Evolutionary conservation across 495 filamentous ascomycete species (phyloP).

Genomic region (Aspergillus incahuasiensis): DNA sequence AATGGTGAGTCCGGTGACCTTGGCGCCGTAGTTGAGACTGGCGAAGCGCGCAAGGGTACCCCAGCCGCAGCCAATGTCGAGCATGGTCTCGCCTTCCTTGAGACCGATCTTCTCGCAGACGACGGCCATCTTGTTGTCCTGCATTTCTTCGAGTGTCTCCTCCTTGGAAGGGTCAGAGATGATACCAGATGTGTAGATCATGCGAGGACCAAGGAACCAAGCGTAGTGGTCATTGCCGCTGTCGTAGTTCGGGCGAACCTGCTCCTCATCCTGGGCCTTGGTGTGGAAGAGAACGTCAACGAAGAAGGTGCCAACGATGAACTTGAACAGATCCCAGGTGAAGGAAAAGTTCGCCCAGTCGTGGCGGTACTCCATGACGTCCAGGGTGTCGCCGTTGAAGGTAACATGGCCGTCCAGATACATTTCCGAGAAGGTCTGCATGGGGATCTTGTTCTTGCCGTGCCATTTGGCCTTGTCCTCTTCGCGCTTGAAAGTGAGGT

Average conservation of each 20-base stretch:
- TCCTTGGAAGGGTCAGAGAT: conserved; percentile 62
- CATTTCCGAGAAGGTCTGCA: conserved; percentile 63
- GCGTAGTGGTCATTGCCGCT: conserved; percentile 71
- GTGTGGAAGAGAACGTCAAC: conserved; percentile 66
- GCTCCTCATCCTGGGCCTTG: conserved; percentile 67
- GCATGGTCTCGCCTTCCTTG: conserved; percentile 55
- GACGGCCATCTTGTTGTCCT: conserved; percentile 66
- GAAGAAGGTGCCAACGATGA: conserved; percentile 63
- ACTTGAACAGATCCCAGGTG: conserved; percentile 59
- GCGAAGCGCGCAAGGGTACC: conserved; percentile 65
- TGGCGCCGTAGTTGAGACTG: conserved; percentile 56
- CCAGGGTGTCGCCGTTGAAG: conserved; percentile 59
- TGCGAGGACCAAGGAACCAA: conserved; percentile 69
- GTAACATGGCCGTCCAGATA: conserved; percentile 59
- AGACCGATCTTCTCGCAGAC: conserved; percentile 68
- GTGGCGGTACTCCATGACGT: conserved; percentile 59
- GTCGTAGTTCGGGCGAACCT: conserved; percentile 72
- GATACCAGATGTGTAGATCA: conserved; percentile 71
- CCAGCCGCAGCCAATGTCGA: conserved; percentile 71
- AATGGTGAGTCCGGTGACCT: conserved; percentile 63
- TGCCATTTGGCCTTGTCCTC: conserved; percentile 51
- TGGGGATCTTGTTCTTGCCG: conserved; percentile 59
- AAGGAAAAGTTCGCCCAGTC: conserved; percentile 68
- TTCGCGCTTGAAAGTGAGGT: conserved; percentile 55
- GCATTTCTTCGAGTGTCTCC: conserved; percentile 63